A percentile compares a stretch with the other conserved stretches of the same genome.
These are phyloP conservation scores for Hypoxylon fuscum DNA, from an alignment of 495 filamentous ascomycete genomes.

Conservation along the genomic window DNA sequence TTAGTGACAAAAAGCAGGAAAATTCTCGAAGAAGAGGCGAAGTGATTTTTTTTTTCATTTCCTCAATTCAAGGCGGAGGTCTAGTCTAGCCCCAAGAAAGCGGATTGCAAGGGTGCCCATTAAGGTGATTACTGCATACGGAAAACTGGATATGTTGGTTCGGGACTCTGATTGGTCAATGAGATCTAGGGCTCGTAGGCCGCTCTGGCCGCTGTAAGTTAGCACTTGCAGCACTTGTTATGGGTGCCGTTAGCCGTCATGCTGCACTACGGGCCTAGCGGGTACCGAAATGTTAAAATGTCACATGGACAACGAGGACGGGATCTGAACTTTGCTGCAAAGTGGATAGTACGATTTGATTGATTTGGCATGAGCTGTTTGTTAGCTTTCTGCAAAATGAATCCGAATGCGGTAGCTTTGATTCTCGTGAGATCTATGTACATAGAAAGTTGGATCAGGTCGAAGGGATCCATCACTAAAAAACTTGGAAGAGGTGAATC, in stretches of 20 bases:
- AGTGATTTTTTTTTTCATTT: no score
- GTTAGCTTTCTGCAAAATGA: no score
- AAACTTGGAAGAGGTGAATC: background rate
- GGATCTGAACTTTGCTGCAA: background rate
- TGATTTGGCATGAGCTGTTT: no score
- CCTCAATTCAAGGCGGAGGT: constrained; percentile 4
- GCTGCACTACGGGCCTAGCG: no score
- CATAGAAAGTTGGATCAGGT: constrained; percentile 1
- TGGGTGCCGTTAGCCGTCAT: constrained; percentile 13
- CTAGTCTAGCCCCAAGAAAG: constrained; percentile 1
- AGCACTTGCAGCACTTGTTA: background rate
- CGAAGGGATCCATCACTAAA: background rate
- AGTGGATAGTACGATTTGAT: no score
- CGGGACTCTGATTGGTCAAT: constrained; percentile 20
- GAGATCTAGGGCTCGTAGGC: background rate
- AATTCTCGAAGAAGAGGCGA: constrained; percentile 21
- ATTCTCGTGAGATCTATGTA: background rate
- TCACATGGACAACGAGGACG: no score
- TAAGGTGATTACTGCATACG: constrained; percentile 34
- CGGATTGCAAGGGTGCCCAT: constrained; percentile 17
- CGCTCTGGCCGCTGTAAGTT: background rate
- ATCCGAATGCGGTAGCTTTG: no score
- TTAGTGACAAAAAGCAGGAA: constrained; percentile 18
- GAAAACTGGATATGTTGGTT: constrained; percentile 18
- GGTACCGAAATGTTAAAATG: no score